A percentile compares a stretch with the other conserved stretches of the same genome.
These are phyloP conservation scores for Aeminium ludgeri DNA, from an alignment of 495 filamentous ascomycete species.

Conservation along the genomic window DNA sequence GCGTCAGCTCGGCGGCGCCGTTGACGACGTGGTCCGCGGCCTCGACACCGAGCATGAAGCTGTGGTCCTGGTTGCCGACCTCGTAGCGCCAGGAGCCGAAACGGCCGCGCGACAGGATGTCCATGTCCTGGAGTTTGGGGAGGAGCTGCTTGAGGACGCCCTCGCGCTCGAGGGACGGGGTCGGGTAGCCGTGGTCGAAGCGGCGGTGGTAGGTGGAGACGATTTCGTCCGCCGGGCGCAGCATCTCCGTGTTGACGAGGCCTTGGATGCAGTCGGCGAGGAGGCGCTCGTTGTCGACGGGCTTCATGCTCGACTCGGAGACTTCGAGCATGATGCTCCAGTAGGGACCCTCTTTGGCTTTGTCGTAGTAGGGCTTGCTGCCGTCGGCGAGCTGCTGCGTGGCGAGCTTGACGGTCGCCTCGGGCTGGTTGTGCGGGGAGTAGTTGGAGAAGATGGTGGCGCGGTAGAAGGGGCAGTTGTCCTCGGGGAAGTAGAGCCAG, in stretches of 20 bases:
- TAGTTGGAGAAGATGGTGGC: slow-evolving; percentile 99
- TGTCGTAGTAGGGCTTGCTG: slow-evolving; percentile 49
- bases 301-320: slow-evolving; percentile 90
- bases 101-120: slow-evolving; percentile 88
- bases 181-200: slow-evolving; percentile 99
- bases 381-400: slow-evolving; percentile 76
- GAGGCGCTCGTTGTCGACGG: slow-evolving; percentile 66
- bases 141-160: slow-evolving; percentile 83
- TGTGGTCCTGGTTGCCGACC: slow-evolving; percentile 89
- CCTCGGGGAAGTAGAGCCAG: slow-evolving; percentile 99
- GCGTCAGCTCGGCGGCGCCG: slow-evolving; percentile 84
- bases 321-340: slow-evolving; percentile 99
- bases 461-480: slow-evolving; percentile 98
- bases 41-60: slow-evolving; percentile 97
- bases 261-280: slow-evolving; percentile 85
- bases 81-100: slow-evolving; percentile 99
- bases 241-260: slow-evolving; percentile 92
- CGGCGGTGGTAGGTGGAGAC: slow-evolving; percentile 96
- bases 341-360: slow-evolving; percentile 75
- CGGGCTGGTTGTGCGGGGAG: slow-evolving; percentile 93
- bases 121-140: slow-evolving; percentile 74
- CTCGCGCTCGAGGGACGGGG: slow-evolving; percentile 85
- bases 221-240: slow-evolving; percentile 78
- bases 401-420: slow-evolving; percentile 62
- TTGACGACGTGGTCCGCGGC: slow-evolving; percentile 91